Percentiles rank a stretch among this genome's conserved stretches.
phyloP scores from a whole-genome alignment of 2,329 filamentous ascomycete species.

The Cladosporium sp. region DNA sequence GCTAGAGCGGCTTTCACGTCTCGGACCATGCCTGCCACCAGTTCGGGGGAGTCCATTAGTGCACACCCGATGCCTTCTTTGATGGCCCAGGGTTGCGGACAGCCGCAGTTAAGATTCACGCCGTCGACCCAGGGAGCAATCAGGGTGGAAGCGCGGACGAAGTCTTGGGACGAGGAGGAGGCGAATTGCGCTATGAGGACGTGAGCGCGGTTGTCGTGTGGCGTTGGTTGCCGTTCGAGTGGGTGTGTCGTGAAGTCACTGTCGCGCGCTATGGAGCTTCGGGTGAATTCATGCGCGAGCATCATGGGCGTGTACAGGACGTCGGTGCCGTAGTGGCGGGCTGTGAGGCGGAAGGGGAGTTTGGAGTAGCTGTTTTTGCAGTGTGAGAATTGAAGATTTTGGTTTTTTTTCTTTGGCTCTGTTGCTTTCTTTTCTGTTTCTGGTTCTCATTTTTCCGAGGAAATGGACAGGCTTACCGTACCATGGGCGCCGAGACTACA shows the following conservation, averaged over 20 bases:
- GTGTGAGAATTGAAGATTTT: background rate
- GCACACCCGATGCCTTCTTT: slow-evolving; percentile 63
- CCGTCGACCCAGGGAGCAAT: slow-evolving; percentile 59
- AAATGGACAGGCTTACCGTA: slow-evolving; percentile 44
- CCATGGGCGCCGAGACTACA: slow-evolving; percentile 60
- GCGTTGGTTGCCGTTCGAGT: slow-evolving; percentile 41
- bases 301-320: slow-evolving; percentile 68
- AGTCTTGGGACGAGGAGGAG: slow-evolving; percentile 56
- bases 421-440: background rate
- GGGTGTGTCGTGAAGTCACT: slow-evolving; percentile 55
- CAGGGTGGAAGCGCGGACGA: slow-evolving; percentile 58
- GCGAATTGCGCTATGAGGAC: slow-evolving; percentile 65
- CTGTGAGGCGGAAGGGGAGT: slow-evolving; percentile 65
- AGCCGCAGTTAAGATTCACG: slow-evolving; percentile 68
- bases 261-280: slow-evolving; percentile 40
- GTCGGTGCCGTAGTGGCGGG: slow-evolving; percentile 60
- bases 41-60: slow-evolving; percentile 60
- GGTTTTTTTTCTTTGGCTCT: background rate
- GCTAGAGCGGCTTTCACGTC: slow-evolving; percentile 51
- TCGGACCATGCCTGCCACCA: slow-evolving; percentile 62
- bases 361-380: slow-evolving; percentile 30
- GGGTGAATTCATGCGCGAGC: slow-evolving; percentile 33
- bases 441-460: background rate
- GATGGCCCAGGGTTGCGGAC: slow-evolving; percentile 68
- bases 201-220: slow-evolving; percentile 16